Percentiles rank a stretch among this genome's conserved stretches.
Conservation (phyloP, 2,329 filamentous ascomycete genomes). For the Aureobasidium sp. region DNA sequence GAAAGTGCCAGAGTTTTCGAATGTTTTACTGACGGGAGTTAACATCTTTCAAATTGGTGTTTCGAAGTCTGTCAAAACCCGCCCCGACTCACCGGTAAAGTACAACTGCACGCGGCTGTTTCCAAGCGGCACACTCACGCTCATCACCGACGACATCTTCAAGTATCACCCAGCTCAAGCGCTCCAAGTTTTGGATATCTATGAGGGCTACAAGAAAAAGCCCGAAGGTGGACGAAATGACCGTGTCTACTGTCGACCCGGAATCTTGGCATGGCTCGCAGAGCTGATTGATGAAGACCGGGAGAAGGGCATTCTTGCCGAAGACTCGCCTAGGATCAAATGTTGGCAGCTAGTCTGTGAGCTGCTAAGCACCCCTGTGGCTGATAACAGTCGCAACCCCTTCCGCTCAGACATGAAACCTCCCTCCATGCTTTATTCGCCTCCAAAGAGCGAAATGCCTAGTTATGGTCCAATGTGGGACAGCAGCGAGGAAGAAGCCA, state of each 20-base stretch:
- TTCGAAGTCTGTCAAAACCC: neutral
- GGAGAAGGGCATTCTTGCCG: conserved; percentile 13
- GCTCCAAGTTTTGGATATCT: conserved; percentile 29
- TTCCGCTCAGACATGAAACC: neutral
- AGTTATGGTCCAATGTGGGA: conserved; percentile 21
- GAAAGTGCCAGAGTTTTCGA: conserved; percentile 17
- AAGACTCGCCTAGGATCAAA: conserved; percentile 16
- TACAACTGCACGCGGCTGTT: conserved; percentile 27
- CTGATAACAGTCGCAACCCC: neutral
- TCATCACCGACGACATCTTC: conserved; percentile 38
- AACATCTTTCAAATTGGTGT: conserved; percentile 16
- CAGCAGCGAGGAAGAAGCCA: conserved; percentile 20
- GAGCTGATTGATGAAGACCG: conserved; percentile 15
- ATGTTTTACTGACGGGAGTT: neutral
- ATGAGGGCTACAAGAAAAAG: conserved; percentile 25
- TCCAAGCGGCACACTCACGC: conserved; percentile 31
- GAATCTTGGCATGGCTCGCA: conserved; percentile 22
- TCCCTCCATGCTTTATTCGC: conserved; percentile 4
- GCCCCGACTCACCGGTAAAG: conserved; percentile 7
- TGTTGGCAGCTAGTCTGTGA: conserved; percentile 21
- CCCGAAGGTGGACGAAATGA: conserved; percentile 18
- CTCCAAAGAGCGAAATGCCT: conserved; percentile 16
- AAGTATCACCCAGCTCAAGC: conserved; percentile 31
- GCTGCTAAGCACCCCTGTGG: conserved; percentile 10
- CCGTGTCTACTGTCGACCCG: conserved; percentile 24